Percentiles rank a stretch among this genome's conserved stretches.
Conservation (phyloP, 2,329 filamentous ascomycete species). For the Penicillium oxalicum region DNA sequence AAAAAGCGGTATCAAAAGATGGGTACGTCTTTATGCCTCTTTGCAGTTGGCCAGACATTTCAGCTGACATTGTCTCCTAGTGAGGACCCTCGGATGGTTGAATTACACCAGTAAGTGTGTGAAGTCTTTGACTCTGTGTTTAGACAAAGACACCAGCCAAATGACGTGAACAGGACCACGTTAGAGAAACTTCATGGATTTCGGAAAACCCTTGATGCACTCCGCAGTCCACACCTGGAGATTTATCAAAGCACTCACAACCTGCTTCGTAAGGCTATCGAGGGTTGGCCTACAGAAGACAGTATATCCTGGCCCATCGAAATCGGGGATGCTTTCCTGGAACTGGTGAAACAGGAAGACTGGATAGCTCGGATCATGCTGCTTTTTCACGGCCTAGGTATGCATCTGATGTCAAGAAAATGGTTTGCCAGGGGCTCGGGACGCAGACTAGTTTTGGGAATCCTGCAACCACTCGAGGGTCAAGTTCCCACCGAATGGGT, state of each 20-base stretch:
- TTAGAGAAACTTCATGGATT: conserved; percentile 6
- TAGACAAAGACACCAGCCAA: neutral
- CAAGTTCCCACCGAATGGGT: conserved; percentile 4
- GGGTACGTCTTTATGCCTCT: neutral
- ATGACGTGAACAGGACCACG: neutral
- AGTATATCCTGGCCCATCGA: conserved; percentile 8
- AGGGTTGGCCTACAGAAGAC: conserved; percentile 8
- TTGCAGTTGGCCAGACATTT: neutral
- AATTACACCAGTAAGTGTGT: conserved; percentile 4
- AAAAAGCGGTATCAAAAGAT: neutral
- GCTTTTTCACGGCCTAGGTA: conserved; percentile 7
- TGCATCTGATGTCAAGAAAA: conserved; percentile 7
- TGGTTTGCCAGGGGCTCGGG: conserved; percentile 9
- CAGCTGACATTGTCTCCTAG: neutral
- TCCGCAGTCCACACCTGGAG: neutral
- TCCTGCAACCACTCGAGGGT: conserved; percentile 4
- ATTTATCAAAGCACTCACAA: conserved; percentile 6
- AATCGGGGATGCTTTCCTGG: conserved; percentile 5
- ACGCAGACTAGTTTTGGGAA: conserved; percentile 4
- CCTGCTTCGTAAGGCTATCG: conserved; percentile 3
- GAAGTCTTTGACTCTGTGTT: too few relatives aligned
- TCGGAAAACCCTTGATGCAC: conserved; percentile 1
- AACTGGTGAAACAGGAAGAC: conserved; percentile 5
- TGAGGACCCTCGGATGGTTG: conserved; percentile 6
- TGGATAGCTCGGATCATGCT: conserved; percentile 9